Evolutionary conservation across 2,329 filamentous ascomycete genomes (phyloP).

Genomic region (Fusarium lateritium): DNA sequence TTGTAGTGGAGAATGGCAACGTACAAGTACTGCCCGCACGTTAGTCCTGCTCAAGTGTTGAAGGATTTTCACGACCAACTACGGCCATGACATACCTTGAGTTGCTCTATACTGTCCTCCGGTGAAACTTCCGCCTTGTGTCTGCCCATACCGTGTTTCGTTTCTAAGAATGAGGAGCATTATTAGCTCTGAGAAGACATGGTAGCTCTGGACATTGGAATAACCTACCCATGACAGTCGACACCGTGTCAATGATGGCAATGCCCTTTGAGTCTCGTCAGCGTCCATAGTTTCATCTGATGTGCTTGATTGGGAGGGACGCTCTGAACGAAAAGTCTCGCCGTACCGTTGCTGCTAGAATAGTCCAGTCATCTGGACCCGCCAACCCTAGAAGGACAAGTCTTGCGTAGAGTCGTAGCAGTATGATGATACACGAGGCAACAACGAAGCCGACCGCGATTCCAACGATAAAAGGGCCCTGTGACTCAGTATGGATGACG

Average conservation of each 20-base stretch:
- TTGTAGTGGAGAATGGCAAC: slow-evolving; percentile 51
- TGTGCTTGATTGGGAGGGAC: background rate
- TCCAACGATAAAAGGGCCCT: slow-evolving; percentile 37
- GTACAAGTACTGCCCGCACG: slow-evolving; percentile 44
- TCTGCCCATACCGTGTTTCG: slow-evolving; percentile 48
- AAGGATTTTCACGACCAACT: background rate
- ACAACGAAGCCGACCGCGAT: slow-evolving; percentile 42
- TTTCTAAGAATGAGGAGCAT: slow-evolving; percentile 30
- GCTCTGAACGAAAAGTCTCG: background rate
- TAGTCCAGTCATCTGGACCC: slow-evolving; percentile 51
- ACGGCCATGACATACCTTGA: slow-evolving; percentile 39
- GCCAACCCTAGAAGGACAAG: slow-evolving; percentile 40
- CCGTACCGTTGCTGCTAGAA: slow-evolving; percentile 42
- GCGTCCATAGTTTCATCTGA: background rate
- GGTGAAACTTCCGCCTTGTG: slow-evolving; percentile 41
- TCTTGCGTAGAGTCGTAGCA: slow-evolving; percentile 46
- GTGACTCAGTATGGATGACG: background rate
- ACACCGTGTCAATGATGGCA: background rate
- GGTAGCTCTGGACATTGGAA: background rate
- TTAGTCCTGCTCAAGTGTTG: background rate
- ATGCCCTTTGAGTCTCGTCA: background rate
- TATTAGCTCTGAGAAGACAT: background rate
- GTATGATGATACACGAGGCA: slow-evolving; percentile 27
- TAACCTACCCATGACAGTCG: background rate
- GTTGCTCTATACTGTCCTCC: slow-evolving; percentile 38